Conservation (phyloP, 495 filamentous ascomycete genomes). For the Mycothermus thermophilus region DNA sequence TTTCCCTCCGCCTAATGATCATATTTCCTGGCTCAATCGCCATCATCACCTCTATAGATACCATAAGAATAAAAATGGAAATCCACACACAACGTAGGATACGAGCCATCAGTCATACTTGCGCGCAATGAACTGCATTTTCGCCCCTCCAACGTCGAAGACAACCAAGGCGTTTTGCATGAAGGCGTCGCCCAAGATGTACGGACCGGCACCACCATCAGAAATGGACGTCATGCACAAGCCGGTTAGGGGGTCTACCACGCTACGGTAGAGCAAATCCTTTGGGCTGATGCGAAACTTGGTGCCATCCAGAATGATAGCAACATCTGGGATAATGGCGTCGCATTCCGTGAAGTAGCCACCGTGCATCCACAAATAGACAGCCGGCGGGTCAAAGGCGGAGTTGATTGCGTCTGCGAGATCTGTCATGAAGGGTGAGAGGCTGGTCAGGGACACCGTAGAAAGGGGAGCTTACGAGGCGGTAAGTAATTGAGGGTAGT, state of each 20-base stretch:
- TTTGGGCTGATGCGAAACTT: conserved; percentile 39
- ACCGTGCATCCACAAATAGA: conserved; percentile 29
- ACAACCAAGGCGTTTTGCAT: conserved; percentile 50
- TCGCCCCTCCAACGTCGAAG: conserved; percentile 44
- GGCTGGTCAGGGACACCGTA: neutral
- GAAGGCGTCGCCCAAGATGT: conserved; percentile 48
- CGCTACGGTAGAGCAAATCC: conserved; percentile 39
- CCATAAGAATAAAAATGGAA: too few relatives aligned
- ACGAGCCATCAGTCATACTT: conserved; percentile 21
- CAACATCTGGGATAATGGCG: conserved; percentile 39
- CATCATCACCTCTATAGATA: too few relatives aligned
- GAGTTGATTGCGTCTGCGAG: conserved; percentile 38
- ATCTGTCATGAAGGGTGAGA: conserved; percentile 5
- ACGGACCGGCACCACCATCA: conserved; percentile 28
- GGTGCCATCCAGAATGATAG: conserved; percentile 34
- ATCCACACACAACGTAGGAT: too few relatives aligned
- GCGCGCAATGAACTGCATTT: conserved; percentile 36
- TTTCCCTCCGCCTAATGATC: too few relatives aligned
- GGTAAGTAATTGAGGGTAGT: conserved; percentile 33
- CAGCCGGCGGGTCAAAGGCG: conserved; percentile 41
- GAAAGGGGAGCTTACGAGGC: conserved; percentile 10
- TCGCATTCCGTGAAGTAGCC: conserved; percentile 42
- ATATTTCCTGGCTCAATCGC: too few relatives aligned
- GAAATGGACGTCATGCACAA: conserved; percentile 37
- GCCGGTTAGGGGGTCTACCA: conserved; percentile 23